These are phyloP conservation scores for Claviceps sp. DNA, from an alignment of 2,329 filamentous ascomycete species.

Conservation along the genomic window DNA sequence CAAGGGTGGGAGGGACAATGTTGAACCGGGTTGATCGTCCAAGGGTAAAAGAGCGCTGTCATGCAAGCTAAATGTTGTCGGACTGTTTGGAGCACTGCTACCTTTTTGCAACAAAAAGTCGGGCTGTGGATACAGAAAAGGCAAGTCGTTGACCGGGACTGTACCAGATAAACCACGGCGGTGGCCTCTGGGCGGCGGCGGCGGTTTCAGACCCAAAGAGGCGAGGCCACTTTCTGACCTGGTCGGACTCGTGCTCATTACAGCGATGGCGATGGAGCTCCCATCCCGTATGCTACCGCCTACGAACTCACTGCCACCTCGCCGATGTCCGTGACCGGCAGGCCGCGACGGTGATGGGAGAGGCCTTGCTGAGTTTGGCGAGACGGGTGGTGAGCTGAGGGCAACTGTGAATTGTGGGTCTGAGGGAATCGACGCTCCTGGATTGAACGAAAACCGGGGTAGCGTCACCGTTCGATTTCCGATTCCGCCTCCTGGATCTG, in stretches of 20 bases:
- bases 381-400: constrained; percentile 43
- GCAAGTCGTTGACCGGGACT: constrained; percentile 73
- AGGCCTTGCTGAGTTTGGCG: constrained; percentile 35
- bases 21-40: constrained; percentile 3
- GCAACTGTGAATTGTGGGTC: constrained; percentile 22
- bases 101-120: constrained; percentile 37
- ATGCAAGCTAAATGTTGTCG: constrained; percentile 29
- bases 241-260: constrained; percentile 57
- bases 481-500: constrained; percentile 16
- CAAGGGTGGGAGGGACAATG: constrained; percentile 4
- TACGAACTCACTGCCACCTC: constrained; percentile 78
- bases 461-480: constrained; percentile 26
- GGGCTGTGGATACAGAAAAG: constrained; percentile 49
- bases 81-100: constrained; percentile 53
- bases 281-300: constrained; percentile 53
- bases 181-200: constrained; percentile 46
- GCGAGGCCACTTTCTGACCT: constrained; percentile 46
- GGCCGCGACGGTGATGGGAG: constrained; percentile 44
- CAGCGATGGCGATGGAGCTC: constrained; percentile 42
- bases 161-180: constrained; percentile 59
- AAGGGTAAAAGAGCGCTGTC: constrained; percentile 13
- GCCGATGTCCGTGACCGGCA: constrained; percentile 58
- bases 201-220: constrained; percentile 39
- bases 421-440: constrained; percentile 24
- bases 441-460: constrained; percentile 44